A percentile compares a stretch with the other conserved stretches of the same genome.
These are phyloP conservation scores for Aspergillus sp. DNA, from an alignment of 2,329 filamentous ascomycete genomes.

Conservation along the genomic window DNA sequence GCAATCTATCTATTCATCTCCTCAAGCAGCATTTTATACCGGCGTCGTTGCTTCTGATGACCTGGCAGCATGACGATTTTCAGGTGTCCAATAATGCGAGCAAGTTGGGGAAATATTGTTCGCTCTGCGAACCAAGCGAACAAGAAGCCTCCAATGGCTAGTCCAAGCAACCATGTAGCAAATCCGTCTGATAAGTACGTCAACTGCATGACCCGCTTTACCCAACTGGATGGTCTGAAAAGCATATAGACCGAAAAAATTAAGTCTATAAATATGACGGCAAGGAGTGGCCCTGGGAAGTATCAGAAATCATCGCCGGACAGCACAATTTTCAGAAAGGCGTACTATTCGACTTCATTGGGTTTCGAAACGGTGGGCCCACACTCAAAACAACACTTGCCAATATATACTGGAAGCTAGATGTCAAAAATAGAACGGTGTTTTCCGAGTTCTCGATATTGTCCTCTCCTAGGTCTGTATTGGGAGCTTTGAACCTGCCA, in stretches of 20 bases:
- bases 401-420: conserved; percentile 93
- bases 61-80: conserved; percentile 58
- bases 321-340: conserved; percentile 16
- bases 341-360: conserved; percentile 76
- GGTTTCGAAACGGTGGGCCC: conserved; percentile 85
- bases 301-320: conserved; percentile 5
- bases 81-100: conserved; percentile 63
- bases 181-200: conserved; percentile 74
- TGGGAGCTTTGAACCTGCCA: conserved; percentile 72
- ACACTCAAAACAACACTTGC: conserved; percentile 86
- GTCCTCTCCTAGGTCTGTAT: conserved; percentile 72
- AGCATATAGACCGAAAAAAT: conserved; percentile 77
- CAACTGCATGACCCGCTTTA: conserved; percentile 78
- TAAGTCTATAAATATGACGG: conserved; percentile 69
- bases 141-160: conserved; percentile 69
- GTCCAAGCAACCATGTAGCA: conserved; percentile 66
- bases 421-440: conserved; percentile 82
- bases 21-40: conserved; percentile 80
- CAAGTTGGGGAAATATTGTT: conserved; percentile 67
- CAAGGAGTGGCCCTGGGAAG: conserved; percentile 72
- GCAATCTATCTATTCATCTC: conserved; percentile 50
- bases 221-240: conserved; percentile 67
- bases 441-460: conserved; percentile 93
- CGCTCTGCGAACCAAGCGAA: conserved; percentile 72
- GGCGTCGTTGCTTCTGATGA: conserved; percentile 74